Evolutionary conservation across 139 green algal species (phyloP), one percentile per base, ranked within the genome.

Genomic region (Chlorella sp.): DNA sequence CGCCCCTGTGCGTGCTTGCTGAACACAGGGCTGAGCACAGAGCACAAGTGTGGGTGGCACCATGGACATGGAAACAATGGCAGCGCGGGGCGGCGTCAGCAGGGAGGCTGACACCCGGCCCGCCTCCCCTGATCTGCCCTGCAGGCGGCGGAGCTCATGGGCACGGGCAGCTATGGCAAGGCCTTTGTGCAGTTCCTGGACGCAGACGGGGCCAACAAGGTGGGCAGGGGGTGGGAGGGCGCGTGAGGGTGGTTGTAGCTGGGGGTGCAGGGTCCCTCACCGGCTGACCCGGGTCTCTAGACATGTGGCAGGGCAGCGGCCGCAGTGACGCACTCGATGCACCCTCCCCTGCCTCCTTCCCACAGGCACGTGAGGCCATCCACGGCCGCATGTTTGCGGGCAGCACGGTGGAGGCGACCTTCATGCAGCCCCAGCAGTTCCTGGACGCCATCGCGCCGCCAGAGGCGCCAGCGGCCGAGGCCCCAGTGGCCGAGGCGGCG

Each of bases 101-200:
- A n/a, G n/a, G n/a, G n/a, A n/a, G n/a, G n/a, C n/a, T n/a, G n/a
- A n/a, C n/a, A n/a, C n/a, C n/a, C n/a, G n/a, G n/a, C n/a, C n/a
- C n/a, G n/a, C 51, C 8, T 54, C 46, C 46, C 46, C 46, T 54
- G 46, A 54, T 54, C 46, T 54, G 46, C 46, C 8, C 8, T 24
- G 51, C 51, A 60, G 16, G 62, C 79, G 19, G 43, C 64, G 30
- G 44, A 64, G 43, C 44, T 92, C 36, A 90, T 94, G 38, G 89
- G 89, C 41, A 88, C 68, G 3, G 80, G 74, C 20, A 80, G 89
- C 73, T 94, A 86, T 74, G 93, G 93, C 62, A 93, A 92, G 87
- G 93, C 86, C 9, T 96, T 92, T 89, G 93, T 94, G 62, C 86
- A 94, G 73, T 96, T 95, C 84, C 84, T 85, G 34, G 89, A 94